These are phyloP conservation scores for Scheffersomyces cryptocercus DNA, from an alignment of 1,139 yeast species.

Conservation along the genomic window DNA sequence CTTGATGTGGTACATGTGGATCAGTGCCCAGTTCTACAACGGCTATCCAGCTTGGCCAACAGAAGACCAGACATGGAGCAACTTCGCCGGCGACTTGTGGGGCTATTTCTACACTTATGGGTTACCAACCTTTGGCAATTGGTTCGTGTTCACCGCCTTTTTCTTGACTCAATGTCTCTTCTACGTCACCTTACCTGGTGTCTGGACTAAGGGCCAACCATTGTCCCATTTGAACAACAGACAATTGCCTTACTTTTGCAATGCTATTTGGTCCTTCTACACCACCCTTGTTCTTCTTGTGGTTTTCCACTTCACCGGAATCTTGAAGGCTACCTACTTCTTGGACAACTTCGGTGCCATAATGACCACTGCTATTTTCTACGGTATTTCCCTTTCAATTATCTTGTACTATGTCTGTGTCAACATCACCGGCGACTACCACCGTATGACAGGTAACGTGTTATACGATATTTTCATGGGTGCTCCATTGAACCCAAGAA, in stretches of 20 bases:
- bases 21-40: constrained; percentile 75
- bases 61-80: constrained; percentile 56
- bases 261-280: constrained; percentile 85
- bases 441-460: constrained; percentile 88
- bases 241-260: constrained; percentile 90
- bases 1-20: constrained; percentile 97
- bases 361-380: constrained; percentile 85
- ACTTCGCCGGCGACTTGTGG: constrained; percentile 51
- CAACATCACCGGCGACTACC: constrained; percentile 68
- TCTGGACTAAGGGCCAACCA: constrained; percentile 94
- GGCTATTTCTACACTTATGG: constrained; percentile 56
- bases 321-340: constrained; percentile 71
- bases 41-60: constrained; percentile 74
- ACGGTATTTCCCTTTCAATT: constrained; percentile 70
- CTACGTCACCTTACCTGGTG: constrained; percentile 88
- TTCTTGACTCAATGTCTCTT: constrained; percentile 70
- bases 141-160: constrained; percentile 71
- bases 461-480: constrained; percentile 95
- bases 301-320: constrained; percentile 67
- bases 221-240: constrained; percentile 74
- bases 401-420: constrained; percentile 65
- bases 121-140: constrained; percentile 65
- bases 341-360: constrained; percentile 85
- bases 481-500: constrained; percentile 92
- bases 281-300: constrained; percentile 59